These are phyloP conservation scores for Solanum pimpinellifolium DNA, from an alignment of 257 asterid genomes.

Conservation along the genomic window DNA sequence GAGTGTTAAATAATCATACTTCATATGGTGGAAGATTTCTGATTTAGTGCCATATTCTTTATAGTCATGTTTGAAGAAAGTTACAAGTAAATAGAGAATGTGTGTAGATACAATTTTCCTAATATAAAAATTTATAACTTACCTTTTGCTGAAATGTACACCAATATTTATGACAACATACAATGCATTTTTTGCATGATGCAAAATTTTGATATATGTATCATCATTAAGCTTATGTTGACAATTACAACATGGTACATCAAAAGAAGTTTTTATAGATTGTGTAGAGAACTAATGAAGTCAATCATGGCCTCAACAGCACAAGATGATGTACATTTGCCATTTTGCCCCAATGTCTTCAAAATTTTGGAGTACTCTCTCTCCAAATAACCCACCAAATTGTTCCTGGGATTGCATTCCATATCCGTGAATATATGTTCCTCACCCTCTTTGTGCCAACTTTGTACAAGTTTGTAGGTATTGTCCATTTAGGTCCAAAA, in stretches of 20 bases:
- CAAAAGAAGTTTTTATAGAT: not conserved
- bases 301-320: not conserved
- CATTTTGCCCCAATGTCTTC: too few species aligned
- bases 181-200: not conserved
- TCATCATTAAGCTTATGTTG: not conserved
- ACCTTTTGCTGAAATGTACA: not conserved
- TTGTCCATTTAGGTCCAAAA: not conserved
- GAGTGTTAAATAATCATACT: not conserved
- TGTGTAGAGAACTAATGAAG: not conserved
- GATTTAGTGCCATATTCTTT: not conserved
- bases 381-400: not conserved
- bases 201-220: not conserved
- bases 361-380: not conserved
- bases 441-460: not conserved
- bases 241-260: not conserved
- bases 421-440: not conserved
- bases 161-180: not conserved
- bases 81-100: not conserved
- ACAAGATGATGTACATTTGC: not conserved
- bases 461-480: not conserved
- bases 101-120: not conserved
- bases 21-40: not conserved
- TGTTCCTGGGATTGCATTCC: not conserved
- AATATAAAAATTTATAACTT: not conserved
- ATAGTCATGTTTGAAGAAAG: not conserved